Conservation (phyloP, 129 eudicot genomes). For the Lonicera japonica region DNA sequence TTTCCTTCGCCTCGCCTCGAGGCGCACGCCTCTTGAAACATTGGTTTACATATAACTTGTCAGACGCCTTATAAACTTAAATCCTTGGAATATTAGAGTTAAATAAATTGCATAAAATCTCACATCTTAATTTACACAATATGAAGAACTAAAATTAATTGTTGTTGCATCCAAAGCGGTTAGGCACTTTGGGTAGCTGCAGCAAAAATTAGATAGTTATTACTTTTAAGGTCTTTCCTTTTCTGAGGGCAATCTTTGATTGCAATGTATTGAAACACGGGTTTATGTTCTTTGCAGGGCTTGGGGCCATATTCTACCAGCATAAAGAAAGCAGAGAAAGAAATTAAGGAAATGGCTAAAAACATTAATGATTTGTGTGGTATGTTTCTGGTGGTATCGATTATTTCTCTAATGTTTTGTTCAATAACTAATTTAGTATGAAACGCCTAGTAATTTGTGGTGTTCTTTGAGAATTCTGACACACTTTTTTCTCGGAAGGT, state of each 20-base stretch:
- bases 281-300: conserved; percentile 49
- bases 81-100: background rate
- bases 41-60: background rate
- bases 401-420: background rate
- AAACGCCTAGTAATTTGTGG: too few species aligned
- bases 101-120: background rate
- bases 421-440: background rate
- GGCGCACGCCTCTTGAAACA: too few species aligned
- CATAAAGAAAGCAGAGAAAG: conserved; percentile 88
- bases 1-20: too few species aligned
- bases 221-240: too few species aligned
- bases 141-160: too few species aligned
- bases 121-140: background rate
- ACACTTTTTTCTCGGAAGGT: too few species aligned
- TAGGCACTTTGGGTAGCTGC: background rate
- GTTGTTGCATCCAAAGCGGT: background rate
- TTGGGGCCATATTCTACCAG: conserved; percentile 87
- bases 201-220: too few species aligned
- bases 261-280: background rate
- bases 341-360: conserved; percentile 89
- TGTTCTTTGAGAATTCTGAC: too few species aligned
- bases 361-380: conserved; percentile 89
- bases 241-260: background rate
- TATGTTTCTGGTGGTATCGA: conserved; percentile 18
- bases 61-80: background rate